Evolutionary conservation across 768 basidiomycete genomes (phyloP).

Genomic region (Lactifluus rugatus): DNA sequence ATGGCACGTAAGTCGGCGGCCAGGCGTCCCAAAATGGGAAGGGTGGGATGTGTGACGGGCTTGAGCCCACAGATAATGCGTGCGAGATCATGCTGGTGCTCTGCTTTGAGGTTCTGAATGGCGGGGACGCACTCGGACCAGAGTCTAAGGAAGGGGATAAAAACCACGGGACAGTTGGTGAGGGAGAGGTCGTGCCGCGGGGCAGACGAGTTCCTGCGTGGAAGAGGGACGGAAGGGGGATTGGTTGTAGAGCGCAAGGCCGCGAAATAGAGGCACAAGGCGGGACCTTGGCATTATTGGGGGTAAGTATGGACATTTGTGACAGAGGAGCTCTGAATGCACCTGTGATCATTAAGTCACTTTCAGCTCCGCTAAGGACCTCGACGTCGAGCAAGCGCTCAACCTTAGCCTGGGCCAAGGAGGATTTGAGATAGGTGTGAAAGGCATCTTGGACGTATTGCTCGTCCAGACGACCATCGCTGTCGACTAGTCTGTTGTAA

Average conservation of each 20-base stretch:
- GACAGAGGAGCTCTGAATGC: conserved; percentile 12
- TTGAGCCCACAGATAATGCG: conserved; percentile 62
- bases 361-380: conserved; percentile 65
- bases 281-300: conserved; percentile 37
- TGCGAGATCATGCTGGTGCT: conserved; percentile 74
- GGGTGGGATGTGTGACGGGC: conserved; percentile 32
- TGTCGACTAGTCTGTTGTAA: conserved; percentile 19
- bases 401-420: conserved; percentile 61
- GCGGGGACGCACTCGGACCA: conserved; percentile 59
- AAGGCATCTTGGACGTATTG: conserved; percentile 66
- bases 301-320: background rate
- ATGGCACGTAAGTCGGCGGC: conserved; percentile 78
- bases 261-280: conserved; percentile 77
- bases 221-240: conserved; percentile 76
- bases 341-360: conserved; percentile 83
- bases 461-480: conserved; percentile 42
- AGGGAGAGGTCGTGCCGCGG: conserved; percentile 51
- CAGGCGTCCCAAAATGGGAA: conserved; percentile 43
- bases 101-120: conserved; percentile 53
- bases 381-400: conserved; percentile 67
- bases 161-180: conserved; percentile 59
- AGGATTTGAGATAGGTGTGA: conserved; percentile 73
- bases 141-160: conserved; percentile 58
- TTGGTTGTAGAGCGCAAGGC: conserved; percentile 65
- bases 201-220: conserved; percentile 33